phyloP scores from a whole-genome alignment of 495 filamentous ascomycete species.

The Aspergillus avenaceus region DNA sequence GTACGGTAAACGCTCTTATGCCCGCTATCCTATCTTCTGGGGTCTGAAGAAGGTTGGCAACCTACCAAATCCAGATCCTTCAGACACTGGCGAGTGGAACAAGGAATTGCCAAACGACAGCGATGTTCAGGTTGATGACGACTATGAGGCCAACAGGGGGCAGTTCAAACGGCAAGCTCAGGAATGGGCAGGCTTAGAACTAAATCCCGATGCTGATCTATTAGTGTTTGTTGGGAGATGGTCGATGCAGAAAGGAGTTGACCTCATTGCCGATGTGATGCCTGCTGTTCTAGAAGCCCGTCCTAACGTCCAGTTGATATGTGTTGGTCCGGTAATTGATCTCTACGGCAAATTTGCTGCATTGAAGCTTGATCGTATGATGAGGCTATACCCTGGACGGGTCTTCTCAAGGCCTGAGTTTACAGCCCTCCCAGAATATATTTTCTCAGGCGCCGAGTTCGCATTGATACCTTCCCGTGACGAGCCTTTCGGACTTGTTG shows the following conservation, averaged over 20 bases:
- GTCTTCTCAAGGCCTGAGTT: constrained; percentile 77
- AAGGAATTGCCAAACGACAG: constrained; percentile 48
- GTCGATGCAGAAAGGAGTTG: constrained; percentile 76
- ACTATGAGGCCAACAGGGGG: constrained; percentile 53
- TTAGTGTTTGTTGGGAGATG: constrained; percentile 77
- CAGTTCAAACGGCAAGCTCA: constrained; percentile 65
- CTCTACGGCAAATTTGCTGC: constrained; percentile 76
- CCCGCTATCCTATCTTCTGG: constrained; percentile 77
- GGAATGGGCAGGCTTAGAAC: constrained; percentile 69
- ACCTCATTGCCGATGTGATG: constrained; percentile 75
- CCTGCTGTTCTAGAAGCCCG: constrained; percentile 66
- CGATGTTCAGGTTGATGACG: constrained; percentile 51
- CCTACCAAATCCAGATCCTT: constrained; percentile 72
- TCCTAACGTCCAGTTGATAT: constrained; percentile 64
- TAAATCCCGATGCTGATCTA: constrained; percentile 64
- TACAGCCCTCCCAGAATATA: constrained; percentile 66
- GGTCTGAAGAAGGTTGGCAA: constrained; percentile 65
- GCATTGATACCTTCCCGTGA: constrained; percentile 76
- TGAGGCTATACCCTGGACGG: constrained; percentile 70
- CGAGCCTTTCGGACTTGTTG: constrained; percentile 78
- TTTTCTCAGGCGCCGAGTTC: constrained; percentile 77
- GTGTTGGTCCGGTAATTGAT: constrained; percentile 71
- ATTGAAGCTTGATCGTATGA: constrained; percentile 65
- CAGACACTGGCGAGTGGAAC: constrained; percentile 67
- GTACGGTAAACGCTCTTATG: constrained; percentile 71